Evolutionary conservation across 2,329 filamentous ascomycete species (phyloP), one percentile per base, ranked within the genome.

Genomic region (Talaromyces sp.): DNA sequence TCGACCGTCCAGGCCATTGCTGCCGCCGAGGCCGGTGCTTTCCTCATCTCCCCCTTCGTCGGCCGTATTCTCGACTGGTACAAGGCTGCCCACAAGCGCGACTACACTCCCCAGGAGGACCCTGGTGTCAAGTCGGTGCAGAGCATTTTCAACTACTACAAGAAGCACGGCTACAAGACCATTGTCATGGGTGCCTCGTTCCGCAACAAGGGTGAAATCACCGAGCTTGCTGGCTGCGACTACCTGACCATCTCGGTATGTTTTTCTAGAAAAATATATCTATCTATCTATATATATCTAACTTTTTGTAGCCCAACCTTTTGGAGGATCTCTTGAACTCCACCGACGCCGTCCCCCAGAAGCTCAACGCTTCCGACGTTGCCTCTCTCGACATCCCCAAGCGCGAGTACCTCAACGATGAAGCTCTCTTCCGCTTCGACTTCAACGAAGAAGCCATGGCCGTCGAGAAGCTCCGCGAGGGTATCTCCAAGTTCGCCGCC

Each of bases 371-470:
- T 57, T 75, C 84, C 55, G 74, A 76, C 62, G 92, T 93, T 64
- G 64, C 78, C 68, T 77, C 81, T 61, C 85, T 95, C 68, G 80
- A 95, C 80, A 85, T 99, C 69, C 81, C 89, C 83, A 96, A 92
- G 90, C 91, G 90, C 84, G 82, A 82, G 62, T 99, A 96, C 86
- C 89, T 99, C 80, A 86, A 89, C 75, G 84, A 95, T 80, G 95
- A 99, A 86, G 73, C 92, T 59, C 74, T 80, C 56, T 99, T 98
- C 93, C 92, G 95, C 78, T 99, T 97, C 84, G 90, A 93, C 81
- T 96, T 99, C 88, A 99, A 99, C 86, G 95, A 99, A 86, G 92
- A 99, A 75, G 90, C 93, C 79, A 99, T 99, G 95, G 95, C 91
- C 66, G 92, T 96, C 69, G 93, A 98, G 89, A 99, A 99, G 90